Evolutionary conservation across 2,329 filamentous ascomycete species (phyloP), one percentile per base, ranked within the genome.

Genomic region (Ambrosiella cleistominuta): DNA sequence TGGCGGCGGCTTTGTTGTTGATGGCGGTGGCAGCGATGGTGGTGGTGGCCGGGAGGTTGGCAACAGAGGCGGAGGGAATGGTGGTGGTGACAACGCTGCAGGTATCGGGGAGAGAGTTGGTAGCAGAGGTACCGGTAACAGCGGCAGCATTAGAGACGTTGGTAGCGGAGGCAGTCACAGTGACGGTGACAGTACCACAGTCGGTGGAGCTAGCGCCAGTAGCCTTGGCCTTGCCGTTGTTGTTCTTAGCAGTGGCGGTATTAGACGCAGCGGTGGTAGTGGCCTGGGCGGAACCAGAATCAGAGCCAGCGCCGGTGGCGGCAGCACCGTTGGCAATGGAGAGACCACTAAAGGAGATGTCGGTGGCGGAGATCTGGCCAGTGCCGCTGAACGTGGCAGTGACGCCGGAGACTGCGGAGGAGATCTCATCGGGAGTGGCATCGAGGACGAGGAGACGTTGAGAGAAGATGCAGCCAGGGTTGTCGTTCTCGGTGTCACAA

Each of bases 381-480:
- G 66, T 69, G 3, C 67, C 67, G 0, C 66, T 67, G 54, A 69
- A 66, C 4, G 67, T 68, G 27, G 65, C 64, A 54, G 63, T 59
- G 45, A 69, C 65, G 61, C 65, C 71, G 35, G 70, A 69, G 40
- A 75, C 74, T 4, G 75, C 77, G 7, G 73, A 70, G 9, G 67
- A 63, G 61, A 80, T 74, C 66, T 81, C 77, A 3, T 69, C 76
- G 11, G 71, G 69, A 0, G 71, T 75, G 19, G 75, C 75, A 61
- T 80, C 78, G 38, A 78, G 68, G 6, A 80, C 76, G 9, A 79
- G 70, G 5, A 79, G 70, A 13, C 71, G 70, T 61, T 75, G 66
- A 6, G 71, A 71, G 64, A 77, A 79, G 65, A 81, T 80, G 64
- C 78, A 81, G 7, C 78, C 78, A 2, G 68, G 67, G 1, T 69